Percentiles rank a stretch among this genome's conserved stretches.
Conservation (phyloP, 1,284 basidiomycete species). For the Schizophyllum amplum region DNA sequence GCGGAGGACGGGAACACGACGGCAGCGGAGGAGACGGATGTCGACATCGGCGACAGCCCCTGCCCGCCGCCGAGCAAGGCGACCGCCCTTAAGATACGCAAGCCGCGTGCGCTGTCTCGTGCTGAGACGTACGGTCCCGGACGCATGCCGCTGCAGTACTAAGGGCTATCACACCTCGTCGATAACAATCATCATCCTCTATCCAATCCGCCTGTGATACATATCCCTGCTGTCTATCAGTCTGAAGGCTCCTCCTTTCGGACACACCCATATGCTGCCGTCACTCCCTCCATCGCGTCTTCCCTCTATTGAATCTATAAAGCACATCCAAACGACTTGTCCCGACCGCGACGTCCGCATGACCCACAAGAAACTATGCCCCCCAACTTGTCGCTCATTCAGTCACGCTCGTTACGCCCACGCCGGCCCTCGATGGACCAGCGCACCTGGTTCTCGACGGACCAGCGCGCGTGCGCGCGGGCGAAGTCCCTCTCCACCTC, state of each 20-base stretch:
- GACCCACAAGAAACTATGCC: neutral
- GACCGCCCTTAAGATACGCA: constrained; percentile 44
- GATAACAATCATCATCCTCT: neutral
- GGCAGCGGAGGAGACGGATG: constrained; percentile 61
- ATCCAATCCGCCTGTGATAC: constrained; percentile 4
- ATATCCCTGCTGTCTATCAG: neutral
- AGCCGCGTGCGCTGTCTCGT: constrained; percentile 39
- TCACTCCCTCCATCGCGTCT: too few species aligned
- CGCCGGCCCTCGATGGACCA: neutral
- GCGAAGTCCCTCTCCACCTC: neutral
- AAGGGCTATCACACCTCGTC: constrained; percentile 4
- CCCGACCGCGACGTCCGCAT: neutral
- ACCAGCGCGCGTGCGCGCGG: neutral
- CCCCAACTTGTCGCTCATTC: neutral
- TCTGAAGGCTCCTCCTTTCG: too few species aligned
- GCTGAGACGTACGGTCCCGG: constrained; percentile 60
- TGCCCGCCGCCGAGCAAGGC: constrained; percentile 66
- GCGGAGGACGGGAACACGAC: constrained; percentile 54
- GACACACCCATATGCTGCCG: too few species aligned
- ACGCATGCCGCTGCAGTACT: constrained; percentile 34
- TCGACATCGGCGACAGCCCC: constrained; percentile 71
- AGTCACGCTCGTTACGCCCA: neutral
- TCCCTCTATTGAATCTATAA: too few species aligned
- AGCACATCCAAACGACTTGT: neutral
- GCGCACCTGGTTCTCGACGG: neutral